Evolutionary conservation across 1,284 basidiomycete genomes (phyloP).

Genomic region (Cryptococcus sp.): DNA sequence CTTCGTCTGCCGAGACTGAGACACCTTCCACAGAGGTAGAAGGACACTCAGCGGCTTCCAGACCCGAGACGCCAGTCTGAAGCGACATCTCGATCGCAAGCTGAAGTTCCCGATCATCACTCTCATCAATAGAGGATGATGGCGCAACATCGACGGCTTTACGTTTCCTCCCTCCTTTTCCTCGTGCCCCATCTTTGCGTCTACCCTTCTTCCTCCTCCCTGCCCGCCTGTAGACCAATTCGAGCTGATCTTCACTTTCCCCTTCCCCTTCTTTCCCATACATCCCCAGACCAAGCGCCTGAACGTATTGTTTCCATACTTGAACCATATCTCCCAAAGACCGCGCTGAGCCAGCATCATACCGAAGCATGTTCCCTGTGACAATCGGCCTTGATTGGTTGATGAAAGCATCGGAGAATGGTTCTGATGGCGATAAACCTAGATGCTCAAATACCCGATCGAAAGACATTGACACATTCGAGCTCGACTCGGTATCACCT

Average conservation of each 20-base stretch:
- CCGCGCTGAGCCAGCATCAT: slow-evolving; percentile 19
- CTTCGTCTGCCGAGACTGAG: background rate
- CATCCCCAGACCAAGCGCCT: slow-evolving; percentile 35
- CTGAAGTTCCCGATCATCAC: slow-evolving; percentile 16
- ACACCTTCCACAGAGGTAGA: no score
- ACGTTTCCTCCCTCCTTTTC: background rate
- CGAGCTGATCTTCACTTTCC: slow-evolving; percentile 34
- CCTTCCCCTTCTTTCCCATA: slow-evolving; percentile 12
- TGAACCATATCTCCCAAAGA: slow-evolving; percentile 34
- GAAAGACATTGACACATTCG: slow-evolving; percentile 22
- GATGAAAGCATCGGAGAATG: slow-evolving; percentile 59
- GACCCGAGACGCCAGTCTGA: no score
- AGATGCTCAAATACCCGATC: slow-evolving; percentile 53
- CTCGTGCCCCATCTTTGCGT: background rate
- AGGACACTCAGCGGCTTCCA: no score
- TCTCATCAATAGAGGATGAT: background rate
- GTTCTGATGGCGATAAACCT: slow-evolving; percentile 50
- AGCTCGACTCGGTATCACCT: slow-evolving; percentile 1
- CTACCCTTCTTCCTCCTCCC: slow-evolving; percentile 5
- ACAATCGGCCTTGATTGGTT: slow-evolving; percentile 52
- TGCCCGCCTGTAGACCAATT: slow-evolving; percentile 47
- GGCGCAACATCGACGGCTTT: background rate
- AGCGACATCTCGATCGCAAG: slow-evolving; percentile 26
- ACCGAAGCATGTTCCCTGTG: slow-evolving; percentile 36
- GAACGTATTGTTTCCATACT: slow-evolving; percentile 39